Percentiles rank a stretch among this genome's conserved stretches.
Conservation (phyloP, 148 eudicot genomes). For the Fagopyrum esculentum region DNA sequence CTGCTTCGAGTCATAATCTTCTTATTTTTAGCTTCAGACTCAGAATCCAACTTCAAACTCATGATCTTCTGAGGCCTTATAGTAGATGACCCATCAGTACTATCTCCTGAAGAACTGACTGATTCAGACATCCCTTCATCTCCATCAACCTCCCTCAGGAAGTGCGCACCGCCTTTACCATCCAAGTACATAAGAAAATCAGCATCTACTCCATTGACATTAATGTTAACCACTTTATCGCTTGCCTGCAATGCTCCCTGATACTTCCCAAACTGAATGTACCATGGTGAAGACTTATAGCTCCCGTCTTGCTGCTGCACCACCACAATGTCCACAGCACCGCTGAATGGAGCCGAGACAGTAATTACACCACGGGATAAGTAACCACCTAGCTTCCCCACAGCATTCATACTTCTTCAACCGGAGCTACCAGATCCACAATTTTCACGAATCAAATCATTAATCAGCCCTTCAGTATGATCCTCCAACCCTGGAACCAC, state of each 20-base stretch:
- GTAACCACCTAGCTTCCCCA: slow-evolving; percentile 73
- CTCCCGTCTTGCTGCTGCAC: slow-evolving; percentile 86
- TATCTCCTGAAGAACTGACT: slow-evolving; percentile 58
- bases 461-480: background rate
- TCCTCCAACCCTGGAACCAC: background rate
- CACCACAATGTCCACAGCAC: slow-evolving; percentile 96
- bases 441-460: slow-evolving; percentile 7
- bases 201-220: slow-evolving; percentile 73
- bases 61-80: slow-evolving; percentile 31
- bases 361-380: slow-evolving; percentile 63
- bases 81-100: slow-evolving; percentile 32
- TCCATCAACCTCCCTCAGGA: slow-evolving; percentile 52
- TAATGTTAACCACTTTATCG: slow-evolving; percentile 59
- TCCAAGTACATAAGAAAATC: slow-evolving; percentile 80
- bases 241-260: slow-evolving; percentile 78
- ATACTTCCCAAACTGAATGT: slow-evolving; percentile 85
- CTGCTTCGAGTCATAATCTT: slow-evolving; percentile 24
- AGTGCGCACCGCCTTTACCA: slow-evolving; percentile 73
- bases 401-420: slow-evolving; percentile 54
- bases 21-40: slow-evolving; percentile 33
- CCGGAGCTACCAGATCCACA: slow-evolving; percentile 14
- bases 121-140: slow-evolving; percentile 39
- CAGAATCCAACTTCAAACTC: slow-evolving; percentile 33
- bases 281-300: slow-evolving; percentile 94
- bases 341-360: slow-evolving; percentile 82